Conservation (phyloP, 495 filamentous ascomycete genomes). For the Penicillium herquei region DNA sequence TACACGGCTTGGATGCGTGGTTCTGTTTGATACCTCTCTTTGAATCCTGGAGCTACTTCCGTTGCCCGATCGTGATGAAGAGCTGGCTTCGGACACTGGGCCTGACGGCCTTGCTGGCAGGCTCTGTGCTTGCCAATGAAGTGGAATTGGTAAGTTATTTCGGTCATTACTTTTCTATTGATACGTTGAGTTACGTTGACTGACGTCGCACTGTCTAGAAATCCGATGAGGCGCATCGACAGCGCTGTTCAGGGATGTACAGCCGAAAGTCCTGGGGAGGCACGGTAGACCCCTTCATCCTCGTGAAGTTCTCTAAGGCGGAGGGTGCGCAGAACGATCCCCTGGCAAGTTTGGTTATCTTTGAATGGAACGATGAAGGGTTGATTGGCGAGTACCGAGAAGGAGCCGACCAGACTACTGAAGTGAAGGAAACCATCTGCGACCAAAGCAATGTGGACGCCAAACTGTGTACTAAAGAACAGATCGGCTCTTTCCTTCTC, state of each 20-base stretch:
- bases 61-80: conserved; percentile 47
- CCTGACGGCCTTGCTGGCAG: conserved; percentile 51
- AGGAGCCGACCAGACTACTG: conserved; percentile 21
- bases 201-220: conserved; percentile 45
- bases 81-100: conserved; percentile 50
- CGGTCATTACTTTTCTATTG: neutral
- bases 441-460: conserved; percentile 62
- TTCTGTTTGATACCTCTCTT: conserved; percentile 7
- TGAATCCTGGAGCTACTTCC: conserved; percentile 30
- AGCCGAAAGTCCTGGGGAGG: conserved; percentile 87
- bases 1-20: conserved; percentile 15
- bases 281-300: conserved; percentile 81
- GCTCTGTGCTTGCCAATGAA: conserved; percentile 57
- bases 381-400: conserved; percentile 61
- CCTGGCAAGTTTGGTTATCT: conserved; percentile 81
- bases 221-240: conserved; percentile 70
- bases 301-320: conserved; percentile 71
- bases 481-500: conserved; percentile 86
- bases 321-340: conserved; percentile 60
- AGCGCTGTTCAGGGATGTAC: conserved; percentile 98
- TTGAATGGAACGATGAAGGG: conserved; percentile 86
- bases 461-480: conserved; percentile 65
- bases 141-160: conserved; percentile 57
- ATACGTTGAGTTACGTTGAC: conserved; percentile 4
- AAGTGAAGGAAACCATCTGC: conserved; percentile 73